Base-by-base conservation (phyloP, 2,329 filamentous ascomycete species). In the Pseudopyricularia javanii region DNA sequence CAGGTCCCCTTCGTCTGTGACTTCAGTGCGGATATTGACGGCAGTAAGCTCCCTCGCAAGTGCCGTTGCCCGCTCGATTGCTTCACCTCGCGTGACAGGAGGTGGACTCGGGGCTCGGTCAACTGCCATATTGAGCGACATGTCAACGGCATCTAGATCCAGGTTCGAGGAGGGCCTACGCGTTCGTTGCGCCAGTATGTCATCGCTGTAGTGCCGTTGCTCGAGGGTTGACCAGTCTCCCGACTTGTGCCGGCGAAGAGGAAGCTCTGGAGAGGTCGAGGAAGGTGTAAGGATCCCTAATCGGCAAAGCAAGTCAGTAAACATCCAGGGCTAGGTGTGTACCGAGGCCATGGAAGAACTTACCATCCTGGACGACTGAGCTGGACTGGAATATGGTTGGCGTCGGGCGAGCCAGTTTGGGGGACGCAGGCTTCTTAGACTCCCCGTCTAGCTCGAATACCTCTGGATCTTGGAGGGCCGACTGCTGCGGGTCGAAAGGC, bases 1-100 rank as follows among this genome's bases (percentile, higher is more conserved):
- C 53, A 98, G 73, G 67, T 98, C 93, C 15, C 93, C 93, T 1
- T 81, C 86, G 54, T 95, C 90, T 1, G 86, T 97, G n/a, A 98
- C 84, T 58, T 88, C 85, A 54, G 86, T 93, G 6, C 90, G 89
- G 55, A 98, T 97, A 63, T 97, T 96, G 49, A 87, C 93, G 3
- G 82, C 85, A 47, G 88, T 88, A 3, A 98, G 77, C 65, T 91
- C 91, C 64, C 88, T 87, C 9, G 91, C 95, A 11, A 98, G 75
- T 28, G 85, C 82, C 63, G 86, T 82, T 7, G 93, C 93, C 58
- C 93, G 82, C 56, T 88, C 82, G 54, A 95, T 78, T 7, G 91
- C 91, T 64, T 95, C 88, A 49, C 77, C 75, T 0, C 82, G 77
- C 1, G 82, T 79, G 17, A 91, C 63, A 1, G 84, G 83, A 6